Evolutionary conservation across 2,329 filamentous ascomycete species (phyloP).

Genomic region (Aspergillus sp.): DNA sequence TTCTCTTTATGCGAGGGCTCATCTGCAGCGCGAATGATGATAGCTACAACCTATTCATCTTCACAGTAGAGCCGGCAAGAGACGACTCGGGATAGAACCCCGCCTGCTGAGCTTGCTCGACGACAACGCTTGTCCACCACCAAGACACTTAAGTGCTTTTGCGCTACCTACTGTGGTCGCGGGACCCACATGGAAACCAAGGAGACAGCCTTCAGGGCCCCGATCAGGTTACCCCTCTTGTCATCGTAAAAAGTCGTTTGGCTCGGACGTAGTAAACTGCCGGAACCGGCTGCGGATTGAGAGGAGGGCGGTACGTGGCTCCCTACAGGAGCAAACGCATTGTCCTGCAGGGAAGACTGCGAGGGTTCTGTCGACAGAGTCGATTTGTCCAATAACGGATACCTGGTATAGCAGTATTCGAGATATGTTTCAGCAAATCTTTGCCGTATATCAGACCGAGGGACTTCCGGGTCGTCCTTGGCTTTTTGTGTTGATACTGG

Average conservation of each 20-base stretch:
- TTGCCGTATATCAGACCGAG: slow-evolving; percentile 24
- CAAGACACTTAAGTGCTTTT: slow-evolving; percentile 33
- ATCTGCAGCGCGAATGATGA: no score
- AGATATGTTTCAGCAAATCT: slow-evolving; percentile 37
- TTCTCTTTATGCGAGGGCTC: no score
- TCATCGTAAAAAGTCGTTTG: slow-evolving; percentile 32
- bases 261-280: slow-evolving; percentile 31
- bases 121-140: slow-evolving; percentile 38
- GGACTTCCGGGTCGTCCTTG: neutral
- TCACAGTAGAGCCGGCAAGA: no score
- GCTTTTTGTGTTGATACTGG: neutral
- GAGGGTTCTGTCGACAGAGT: slow-evolving; percentile 22
- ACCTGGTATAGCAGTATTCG: slow-evolving; percentile 37
- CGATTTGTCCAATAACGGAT: slow-evolving; percentile 30
- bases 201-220: slow-evolving; percentile 25
- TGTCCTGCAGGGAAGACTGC: slow-evolving; percentile 9
- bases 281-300: slow-evolving; percentile 30
- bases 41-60: no score
- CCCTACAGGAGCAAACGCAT: slow-evolving; percentile 29
- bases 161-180: slow-evolving; percentile 24
- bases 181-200: slow-evolving; percentile 40
- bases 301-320: slow-evolving; percentile 35
- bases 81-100: slow-evolving; percentile 35
- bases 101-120: slow-evolving; percentile 36
- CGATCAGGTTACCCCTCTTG: slow-evolving; percentile 29